Conservation (phyloP, 495 filamentous ascomycete species). For the Pyrenula aspistea region DNA sequence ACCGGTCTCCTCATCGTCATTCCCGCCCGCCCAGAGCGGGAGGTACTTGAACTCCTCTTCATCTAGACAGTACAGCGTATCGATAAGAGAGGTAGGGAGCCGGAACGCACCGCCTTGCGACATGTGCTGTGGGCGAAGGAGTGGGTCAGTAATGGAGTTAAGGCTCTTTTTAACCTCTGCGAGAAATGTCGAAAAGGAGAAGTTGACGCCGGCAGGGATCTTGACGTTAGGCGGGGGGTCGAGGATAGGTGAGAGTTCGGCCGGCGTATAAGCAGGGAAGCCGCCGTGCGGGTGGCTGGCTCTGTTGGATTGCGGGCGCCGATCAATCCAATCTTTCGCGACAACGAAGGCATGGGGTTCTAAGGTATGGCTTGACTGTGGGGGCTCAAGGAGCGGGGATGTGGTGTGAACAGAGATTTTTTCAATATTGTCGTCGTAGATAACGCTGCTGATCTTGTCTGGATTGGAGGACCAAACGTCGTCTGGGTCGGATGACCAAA, state of each 20-base stretch:
- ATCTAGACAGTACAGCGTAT: conserved; percentile 32
- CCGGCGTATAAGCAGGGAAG: not conserved
- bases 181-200: conserved; percentile 5
- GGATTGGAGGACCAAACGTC: not conserved
- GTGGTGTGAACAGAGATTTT: not conserved
- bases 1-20: conserved; percentile 37
- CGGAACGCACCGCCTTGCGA: not conserved
- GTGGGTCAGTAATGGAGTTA: conserved; percentile 2
- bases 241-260: too few species aligned
- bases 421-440: too few species aligned
- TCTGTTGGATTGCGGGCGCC: not conserved
- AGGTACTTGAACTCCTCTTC: conserved; percentile 39
- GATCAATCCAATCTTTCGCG: not conserved
- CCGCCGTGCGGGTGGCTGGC: too few species aligned
- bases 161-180: conserved; percentile 9
- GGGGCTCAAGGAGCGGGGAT: not conserved
- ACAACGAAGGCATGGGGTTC: too few species aligned
- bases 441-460: not conserved
- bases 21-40: conserved; percentile 43
- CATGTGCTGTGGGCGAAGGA: conserved; percentile 9
- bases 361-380: not conserved
- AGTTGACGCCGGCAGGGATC: not conserved
- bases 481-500: not conserved
- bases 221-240: too few species aligned
- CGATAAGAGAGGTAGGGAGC: conserved; percentile 12